Evolutionary conservation across 176 grass and related monocot species (phyloP).

Genomic region (Canna indica): DNA sequence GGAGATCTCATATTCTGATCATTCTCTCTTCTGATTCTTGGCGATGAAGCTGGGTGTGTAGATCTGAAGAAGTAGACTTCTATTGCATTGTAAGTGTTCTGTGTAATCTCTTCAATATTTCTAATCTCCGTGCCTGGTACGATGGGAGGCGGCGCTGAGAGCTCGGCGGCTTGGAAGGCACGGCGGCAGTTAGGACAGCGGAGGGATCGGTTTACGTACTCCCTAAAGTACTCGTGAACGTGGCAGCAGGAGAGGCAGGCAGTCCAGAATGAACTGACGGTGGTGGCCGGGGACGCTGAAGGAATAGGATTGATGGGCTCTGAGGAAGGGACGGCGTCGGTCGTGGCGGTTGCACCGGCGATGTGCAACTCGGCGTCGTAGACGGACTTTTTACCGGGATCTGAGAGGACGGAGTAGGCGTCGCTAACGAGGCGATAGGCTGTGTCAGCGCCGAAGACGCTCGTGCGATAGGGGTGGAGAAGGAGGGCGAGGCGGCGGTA

Average conservation of each 20-base stretch:
- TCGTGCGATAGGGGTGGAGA: constrained; percentile 40
- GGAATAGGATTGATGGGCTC: not conserved
- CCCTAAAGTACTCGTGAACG: constrained; percentile 54
- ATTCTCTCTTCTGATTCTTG: too few relatives aligned
- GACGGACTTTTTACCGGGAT: constrained; percentile 32
- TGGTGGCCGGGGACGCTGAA: too few relatives aligned
- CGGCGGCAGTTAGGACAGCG: constrained; percentile 70
- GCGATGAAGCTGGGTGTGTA: too few relatives aligned
- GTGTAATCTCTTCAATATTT: too few relatives aligned
- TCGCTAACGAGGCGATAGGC: constrained; percentile 54
- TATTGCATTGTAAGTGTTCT: too few relatives aligned
- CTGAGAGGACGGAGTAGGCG: constrained; percentile 57
- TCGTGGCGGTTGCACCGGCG: not conserved
- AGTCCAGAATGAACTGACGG: constrained; percentile 56
- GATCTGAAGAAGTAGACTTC: too few relatives aligned
- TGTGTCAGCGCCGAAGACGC: constrained; percentile 38
- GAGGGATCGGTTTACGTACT: constrained; percentile 47
- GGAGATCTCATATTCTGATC: too few relatives aligned
- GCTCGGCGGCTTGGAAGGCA: constrained; percentile 52
- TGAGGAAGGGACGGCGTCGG: constrained; percentile 11
- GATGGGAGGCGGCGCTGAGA: constrained; percentile 54
- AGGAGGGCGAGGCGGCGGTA: constrained; percentile 64
- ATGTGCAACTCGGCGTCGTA: constrained; percentile 35
- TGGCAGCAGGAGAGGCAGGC: constrained; percentile 72
- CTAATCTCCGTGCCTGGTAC: constrained; percentile 75